Evolutionary conservation across 1,139 yeast species (phyloP), one percentile per base, ranked within the genome.

Genomic region (Geotrichum macrosporum): DNA sequence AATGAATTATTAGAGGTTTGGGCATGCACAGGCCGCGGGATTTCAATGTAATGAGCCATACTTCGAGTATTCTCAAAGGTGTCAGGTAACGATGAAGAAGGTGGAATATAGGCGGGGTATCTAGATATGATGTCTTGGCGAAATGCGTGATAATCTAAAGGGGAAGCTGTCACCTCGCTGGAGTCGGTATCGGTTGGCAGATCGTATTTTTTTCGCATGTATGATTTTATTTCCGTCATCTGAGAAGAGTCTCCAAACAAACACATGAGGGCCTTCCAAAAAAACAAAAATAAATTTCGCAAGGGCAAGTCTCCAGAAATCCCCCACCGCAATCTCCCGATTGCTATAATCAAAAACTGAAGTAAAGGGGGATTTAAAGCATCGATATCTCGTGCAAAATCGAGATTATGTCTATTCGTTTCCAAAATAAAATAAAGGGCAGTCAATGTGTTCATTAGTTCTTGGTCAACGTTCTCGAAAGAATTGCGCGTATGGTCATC

Each of bases 121-220:
- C 94, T 75, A 20, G 88, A 78, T 3, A 74, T 65, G 5, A 88
- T 65, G 55, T 87, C 95, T 52, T 83, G 84, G 51, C 87, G 73
- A 59, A 84, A 86, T 3, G 85, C 80, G 60, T 78, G 80, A 61
- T 85, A 88, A 56, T 87, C 95, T 29, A 87, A 66, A 0, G 95
- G 92, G 1, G 95, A 80, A 30, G 87, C 78, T 0, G 73, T 69
- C 39, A 78, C 64, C 15, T 53, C 45, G 18, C 52, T 55, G 3
- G 47, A 29, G 26, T 46, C 26, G 12, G 22, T 18, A 15, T 56
- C 67, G 39, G 65, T 65, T 22, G 69, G 66, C 20, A 81, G 65
- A 1, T 69, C 66, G 53, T 75, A 76, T 35, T 68, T 64, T n/a
- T 64, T 53, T 16, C 72, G 65, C 26, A 84, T 65, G 54, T 71